Evolutionary conservation across 2,329 filamentous ascomycete species (phyloP).

Genomic region (Xylariaceae sp.): DNA sequence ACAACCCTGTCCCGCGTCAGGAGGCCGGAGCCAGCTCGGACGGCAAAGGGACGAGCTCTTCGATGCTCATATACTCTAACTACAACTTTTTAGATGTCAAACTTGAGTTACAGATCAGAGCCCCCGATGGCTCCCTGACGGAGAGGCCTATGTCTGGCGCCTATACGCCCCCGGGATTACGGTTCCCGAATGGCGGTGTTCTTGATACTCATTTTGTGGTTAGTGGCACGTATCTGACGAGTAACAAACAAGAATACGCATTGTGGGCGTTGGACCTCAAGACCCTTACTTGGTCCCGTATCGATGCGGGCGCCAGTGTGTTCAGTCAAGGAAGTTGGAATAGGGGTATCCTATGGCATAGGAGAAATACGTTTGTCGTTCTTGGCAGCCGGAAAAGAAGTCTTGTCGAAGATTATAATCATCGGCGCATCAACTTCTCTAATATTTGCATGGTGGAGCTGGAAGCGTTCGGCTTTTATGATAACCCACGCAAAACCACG

Average conservation of each 20-base stretch:
- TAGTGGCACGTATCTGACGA: slow-evolving; percentile 93
- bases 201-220: slow-evolving; percentile 97
- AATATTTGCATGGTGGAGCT: slow-evolving; percentile 96
- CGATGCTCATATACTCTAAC: slow-evolving; percentile 97
- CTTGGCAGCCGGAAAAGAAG: slow-evolving; percentile 89
- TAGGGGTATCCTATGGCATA: slow-evolving; percentile 84
- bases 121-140: slow-evolving; percentile 73
- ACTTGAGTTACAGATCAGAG: slow-evolving; percentile 82
- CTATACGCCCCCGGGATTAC: slow-evolving; percentile 83
- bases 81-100: slow-evolving; percentile 99
- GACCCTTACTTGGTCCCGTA: slow-evolving; percentile 87
- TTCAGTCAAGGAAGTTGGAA: slow-evolving; percentile 99
- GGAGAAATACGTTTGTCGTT: slow-evolving; percentile 92
- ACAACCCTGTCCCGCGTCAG: slow-evolving; percentile 37
- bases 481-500: slow-evolving; percentile 76
- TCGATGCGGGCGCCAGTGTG: slow-evolving; percentile 88
- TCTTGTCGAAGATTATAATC: slow-evolving; percentile 96
- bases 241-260: slow-evolving; percentile 96
- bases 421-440: slow-evolving; percentile 93
- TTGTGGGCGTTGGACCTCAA: slow-evolving; percentile 90
- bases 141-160: slow-evolving; percentile 86
- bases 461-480: slow-evolving; percentile 94
- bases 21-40: slow-evolving; percentile 50
- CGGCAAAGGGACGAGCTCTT: slow-evolving; percentile 53
- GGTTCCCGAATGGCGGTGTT: slow-evolving; percentile 92